phyloP scores from a whole-genome alignment of 2,329 filamentous ascomycete species.

The Claviceps cyperi region DNA sequence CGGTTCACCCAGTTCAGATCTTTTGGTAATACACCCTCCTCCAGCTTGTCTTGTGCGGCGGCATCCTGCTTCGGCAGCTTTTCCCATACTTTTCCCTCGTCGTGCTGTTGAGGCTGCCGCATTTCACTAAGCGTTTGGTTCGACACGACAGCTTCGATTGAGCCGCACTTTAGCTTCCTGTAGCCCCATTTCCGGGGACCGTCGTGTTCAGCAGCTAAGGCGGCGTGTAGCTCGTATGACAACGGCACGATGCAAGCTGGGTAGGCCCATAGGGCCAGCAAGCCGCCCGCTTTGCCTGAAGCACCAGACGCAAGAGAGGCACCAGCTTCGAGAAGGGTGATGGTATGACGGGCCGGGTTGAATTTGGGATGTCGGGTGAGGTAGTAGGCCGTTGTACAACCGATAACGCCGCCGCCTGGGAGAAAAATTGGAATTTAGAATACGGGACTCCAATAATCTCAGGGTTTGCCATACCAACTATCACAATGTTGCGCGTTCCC shows the following conservation, averaged over 20 bases:
- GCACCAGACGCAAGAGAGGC: conserved; percentile 75
- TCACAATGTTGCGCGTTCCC: conserved; percentile 31
- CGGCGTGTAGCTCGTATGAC: conserved; percentile 68
- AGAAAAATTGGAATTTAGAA: not conserved
- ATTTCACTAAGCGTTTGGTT: conserved; percentile 20
- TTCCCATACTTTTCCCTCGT: conserved; percentile 36
- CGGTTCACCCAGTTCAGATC: conserved; percentile 77
- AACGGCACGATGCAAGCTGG: conserved; percentile 71
- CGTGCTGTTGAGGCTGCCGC: conserved; percentile 9
- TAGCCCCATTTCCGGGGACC: conserved; percentile 80
- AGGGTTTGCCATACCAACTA: conserved; percentile 27
- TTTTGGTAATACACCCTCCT: conserved; percentile 49
- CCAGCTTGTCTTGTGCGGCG: conserved; percentile 30
- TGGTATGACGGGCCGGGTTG: conserved; percentile 56
- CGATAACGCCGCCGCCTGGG: conserved; percentile 80
- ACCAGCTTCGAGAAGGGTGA: conserved; percentile 78
- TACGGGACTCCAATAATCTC: not conserved
- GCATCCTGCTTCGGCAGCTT: conserved; percentile 46
- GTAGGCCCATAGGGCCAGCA: conserved; percentile 86
- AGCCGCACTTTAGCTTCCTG: conserved; percentile 60
- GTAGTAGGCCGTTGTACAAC: conserved; percentile 81
- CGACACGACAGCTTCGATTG: conserved; percentile 27
- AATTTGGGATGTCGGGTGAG: conserved; percentile 75
- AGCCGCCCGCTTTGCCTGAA: conserved; percentile 84
- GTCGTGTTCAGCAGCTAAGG: conserved; percentile 71